These are phyloP conservation scores for Aquanectria penicillioides DNA, from an alignment of 2,329 filamentous ascomycete genomes.

Conservation along the genomic window DNA sequence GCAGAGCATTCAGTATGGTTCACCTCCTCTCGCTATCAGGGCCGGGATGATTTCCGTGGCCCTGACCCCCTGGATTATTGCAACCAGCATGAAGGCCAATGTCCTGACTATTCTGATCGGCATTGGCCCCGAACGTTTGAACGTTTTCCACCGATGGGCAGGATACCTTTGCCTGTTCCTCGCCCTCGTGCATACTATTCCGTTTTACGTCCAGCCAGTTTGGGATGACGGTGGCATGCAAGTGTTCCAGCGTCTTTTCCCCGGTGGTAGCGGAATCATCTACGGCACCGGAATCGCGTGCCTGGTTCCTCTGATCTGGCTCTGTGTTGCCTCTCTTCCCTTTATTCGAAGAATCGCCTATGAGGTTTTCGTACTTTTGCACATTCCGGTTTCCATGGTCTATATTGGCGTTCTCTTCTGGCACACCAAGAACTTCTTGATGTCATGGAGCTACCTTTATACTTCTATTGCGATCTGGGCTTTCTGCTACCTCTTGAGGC, in stretches of 20 bases:
- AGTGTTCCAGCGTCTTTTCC: conserved; percentile 77
- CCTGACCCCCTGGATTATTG: conserved; percentile 92
- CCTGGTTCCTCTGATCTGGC: conserved; percentile 81
- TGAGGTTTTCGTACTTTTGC: conserved; percentile 84
- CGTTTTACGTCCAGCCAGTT: conserved; percentile 89
- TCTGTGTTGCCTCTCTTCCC: conserved; percentile 86
- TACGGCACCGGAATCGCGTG: conserved; percentile 90
- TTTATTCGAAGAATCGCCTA: conserved; percentile 81
- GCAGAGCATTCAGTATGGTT: conserved; percentile 85
- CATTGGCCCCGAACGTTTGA: conserved; percentile 90
- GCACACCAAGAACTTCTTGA: conserved; percentile 93
- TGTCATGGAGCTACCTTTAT: conserved; percentile 90
- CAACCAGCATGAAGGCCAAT: conserved; percentile 91
- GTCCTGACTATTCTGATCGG: conserved; percentile 85
- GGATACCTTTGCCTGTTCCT: conserved; percentile 87
- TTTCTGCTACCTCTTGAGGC: conserved; percentile 75
- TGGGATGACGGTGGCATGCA: conserved; percentile 81
- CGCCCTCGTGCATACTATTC: conserved; percentile 84
- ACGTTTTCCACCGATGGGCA: conserved; percentile 92
- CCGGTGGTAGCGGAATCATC: conserved; percentile 71
- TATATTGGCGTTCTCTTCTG: conserved; percentile 91
- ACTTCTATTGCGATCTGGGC: conserved; percentile 83
- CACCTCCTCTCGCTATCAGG: conserved; percentile 86
- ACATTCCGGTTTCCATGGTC: conserved; percentile 82
- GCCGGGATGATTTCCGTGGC: conserved; percentile 93